phyloP scores from a whole-genome alignment of 2,329 filamentous ascomycete species.

The Apiospora sp. region DNA sequence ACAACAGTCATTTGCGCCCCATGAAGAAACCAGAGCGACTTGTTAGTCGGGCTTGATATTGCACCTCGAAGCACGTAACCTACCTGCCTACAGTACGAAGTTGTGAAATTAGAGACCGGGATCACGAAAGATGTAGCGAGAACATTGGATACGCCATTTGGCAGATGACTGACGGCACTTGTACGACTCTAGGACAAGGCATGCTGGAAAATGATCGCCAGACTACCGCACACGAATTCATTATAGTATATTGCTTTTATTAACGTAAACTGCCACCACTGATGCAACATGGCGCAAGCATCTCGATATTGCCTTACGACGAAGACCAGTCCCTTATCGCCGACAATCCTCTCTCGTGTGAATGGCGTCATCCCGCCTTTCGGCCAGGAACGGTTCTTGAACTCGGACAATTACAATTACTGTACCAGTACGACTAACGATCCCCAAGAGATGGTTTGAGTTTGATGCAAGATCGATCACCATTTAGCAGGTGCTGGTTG shows the following conservation, averaged over 20 bases:
- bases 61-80: background rate
- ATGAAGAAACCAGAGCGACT: background rate
- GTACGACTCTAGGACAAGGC: background rate
- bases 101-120: background rate
- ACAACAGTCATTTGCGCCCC: background rate
- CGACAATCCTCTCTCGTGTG: background rate
- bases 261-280: background rate
- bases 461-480: background rate
- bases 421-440: background rate
- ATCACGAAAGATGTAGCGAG: background rate
- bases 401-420: background rate
- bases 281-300: background rate
- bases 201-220: background rate
- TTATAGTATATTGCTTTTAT: background rate
- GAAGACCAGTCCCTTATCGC: background rate
- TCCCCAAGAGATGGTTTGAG: conserved; percentile 2
- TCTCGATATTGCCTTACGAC: background rate
- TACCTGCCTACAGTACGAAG: background rate
- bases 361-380: conserved; percentile 5
- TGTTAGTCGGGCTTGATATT: background rate
- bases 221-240: background rate
- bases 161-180: background rate
- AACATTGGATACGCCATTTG: background rate
- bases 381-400: background rate
- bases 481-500: background rate